Percentiles rank a stretch among this genome's conserved stretches.
Evolutionary conservation across 2,329 filamentous ascomycete genomes (phyloP).

Genomic region (Cladosporium sp.): DNA sequence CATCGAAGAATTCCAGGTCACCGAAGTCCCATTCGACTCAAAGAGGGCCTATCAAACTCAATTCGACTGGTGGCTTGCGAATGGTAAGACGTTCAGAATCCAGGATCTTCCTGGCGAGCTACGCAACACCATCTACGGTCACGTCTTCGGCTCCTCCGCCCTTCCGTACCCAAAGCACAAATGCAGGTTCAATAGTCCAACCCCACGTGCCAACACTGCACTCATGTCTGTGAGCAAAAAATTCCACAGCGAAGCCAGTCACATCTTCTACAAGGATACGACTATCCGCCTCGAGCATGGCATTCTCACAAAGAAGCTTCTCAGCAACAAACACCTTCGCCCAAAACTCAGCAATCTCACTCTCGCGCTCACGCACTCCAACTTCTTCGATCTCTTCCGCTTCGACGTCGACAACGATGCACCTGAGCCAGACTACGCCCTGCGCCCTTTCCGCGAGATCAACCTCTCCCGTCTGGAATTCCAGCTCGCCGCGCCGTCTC

Average conservation of each 20-base stretch:
- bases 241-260: constrained; percentile 19
- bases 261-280: constrained; percentile 18
- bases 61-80: constrained; percentile 10
- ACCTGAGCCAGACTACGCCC: not conserved
- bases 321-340: constrained; percentile 11
- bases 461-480: constrained; percentile 18
- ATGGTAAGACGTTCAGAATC: constrained; percentile 15
- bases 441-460: constrained; percentile 7
- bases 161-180: not conserved
- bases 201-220: not conserved
- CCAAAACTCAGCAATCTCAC: constrained; percentile 20
- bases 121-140: constrained; percentile 13
- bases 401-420: not conserved
- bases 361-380: constrained; percentile 19
- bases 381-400: constrained; percentile 25
- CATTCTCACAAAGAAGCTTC: constrained; percentile 14
- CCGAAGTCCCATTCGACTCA: not conserved
- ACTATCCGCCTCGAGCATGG: constrained; percentile 19
- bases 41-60: not conserved
- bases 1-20: too few species aligned
- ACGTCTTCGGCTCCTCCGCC: not conserved
- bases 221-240: constrained; percentile 20
- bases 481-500: constrained; percentile 13
- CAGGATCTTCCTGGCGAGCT: constrained; percentile 15
- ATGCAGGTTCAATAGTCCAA: not conserved